Evolutionary conservation across 495 filamentous ascomycete species (phyloP).

Genomic region (Penicillium cinerascens): DNA sequence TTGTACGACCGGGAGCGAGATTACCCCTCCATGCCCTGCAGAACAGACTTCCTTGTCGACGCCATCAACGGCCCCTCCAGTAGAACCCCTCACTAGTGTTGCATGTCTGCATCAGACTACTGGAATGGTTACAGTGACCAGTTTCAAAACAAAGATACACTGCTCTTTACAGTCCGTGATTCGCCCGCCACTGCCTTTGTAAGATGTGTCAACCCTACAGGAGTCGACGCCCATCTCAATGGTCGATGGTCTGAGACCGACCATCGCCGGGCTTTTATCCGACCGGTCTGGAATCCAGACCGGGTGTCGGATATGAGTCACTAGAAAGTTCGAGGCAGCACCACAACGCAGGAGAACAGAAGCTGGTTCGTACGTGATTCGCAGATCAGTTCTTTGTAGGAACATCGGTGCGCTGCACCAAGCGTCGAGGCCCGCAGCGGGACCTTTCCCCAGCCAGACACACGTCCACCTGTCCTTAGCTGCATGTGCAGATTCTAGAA

Average conservation of each 20-base stretch:
- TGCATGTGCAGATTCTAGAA: slow-evolving; percentile 24
- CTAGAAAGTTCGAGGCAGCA: not conserved
- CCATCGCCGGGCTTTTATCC: not conserved
- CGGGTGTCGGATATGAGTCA: not conserved
- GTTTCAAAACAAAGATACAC: slow-evolving; percentile 11
- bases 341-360: not conserved
- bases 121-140: not conserved
- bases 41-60: slow-evolving; percentile 5
- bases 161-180: not conserved
- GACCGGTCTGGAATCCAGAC: slow-evolving; percentile 4
- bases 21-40: slow-evolving; percentile 16
- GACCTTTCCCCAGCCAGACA: slow-evolving; percentile 11
- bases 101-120: slow-evolving; percentile 3
- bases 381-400: slow-evolving; percentile 10
- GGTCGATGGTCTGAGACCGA: not conserved
- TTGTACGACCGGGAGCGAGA: not conserved
- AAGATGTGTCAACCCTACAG: not conserved
- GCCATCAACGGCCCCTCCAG: not conserved
- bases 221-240: not conserved
- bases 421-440: slow-evolving; percentile 17
- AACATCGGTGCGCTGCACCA: not conserved
- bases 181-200: not conserved
- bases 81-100: slow-evolving; percentile 11
- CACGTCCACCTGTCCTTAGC: not conserved
- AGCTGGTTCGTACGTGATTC: slow-evolving; percentile 2